Evolutionary conservation across 2,329 filamentous ascomycete species (phyloP), one percentile per base, ranked within the genome.

Genomic region (Aspergillus jensenii): DNA sequence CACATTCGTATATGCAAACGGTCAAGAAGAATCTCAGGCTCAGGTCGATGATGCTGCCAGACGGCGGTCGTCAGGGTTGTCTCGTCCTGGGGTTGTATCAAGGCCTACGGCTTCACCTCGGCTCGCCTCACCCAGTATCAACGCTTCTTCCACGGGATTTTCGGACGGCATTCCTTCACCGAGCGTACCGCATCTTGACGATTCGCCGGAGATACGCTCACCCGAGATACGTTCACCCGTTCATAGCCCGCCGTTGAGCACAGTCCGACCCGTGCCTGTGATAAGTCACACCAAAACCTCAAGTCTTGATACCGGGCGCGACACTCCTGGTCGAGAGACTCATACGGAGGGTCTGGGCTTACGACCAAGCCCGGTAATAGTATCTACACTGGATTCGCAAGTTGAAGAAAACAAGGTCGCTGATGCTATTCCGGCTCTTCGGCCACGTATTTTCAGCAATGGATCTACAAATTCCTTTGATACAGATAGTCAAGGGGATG

Each of bases 1-100:
- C 1, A 69, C 67, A 6, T 78, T 78, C 51, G 56, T 74, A 40
- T 74, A 76, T 62, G 71, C 75, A 9, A 73, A 78, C 55, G 74
- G 73, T 3, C 60, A 68, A 9, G 67, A 72, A 27, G 74, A 75
- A 51, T 62, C 59, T n/a, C 64, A 65, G 25, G 49, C 60, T 15
- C 56, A 65, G 33, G 23, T 51, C 1, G 52, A 56, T 2, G 54
- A 55, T 2, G 49, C 58, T 40, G 48, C 59, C 40, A 69, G 65
- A 55, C 70, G 67, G 21, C 71, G 65, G 43, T 75, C 73, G 41
- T 68, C 61, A 23, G 72, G 74, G 19, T 61, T 70, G 14, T 59
- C 69, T 49, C 70, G 70, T 6, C 60, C 67, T 17, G 57, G 62
- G 19, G 59, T 65, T 6, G 55, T 58, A 35, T 44, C 59, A 15